Percentiles rank a stretch among this genome's conserved stretches.
These are phyloP conservation scores for Strobilomyces confusus DNA, from an alignment of 768 basidiomycete genomes.

Conservation along the genomic window DNA sequence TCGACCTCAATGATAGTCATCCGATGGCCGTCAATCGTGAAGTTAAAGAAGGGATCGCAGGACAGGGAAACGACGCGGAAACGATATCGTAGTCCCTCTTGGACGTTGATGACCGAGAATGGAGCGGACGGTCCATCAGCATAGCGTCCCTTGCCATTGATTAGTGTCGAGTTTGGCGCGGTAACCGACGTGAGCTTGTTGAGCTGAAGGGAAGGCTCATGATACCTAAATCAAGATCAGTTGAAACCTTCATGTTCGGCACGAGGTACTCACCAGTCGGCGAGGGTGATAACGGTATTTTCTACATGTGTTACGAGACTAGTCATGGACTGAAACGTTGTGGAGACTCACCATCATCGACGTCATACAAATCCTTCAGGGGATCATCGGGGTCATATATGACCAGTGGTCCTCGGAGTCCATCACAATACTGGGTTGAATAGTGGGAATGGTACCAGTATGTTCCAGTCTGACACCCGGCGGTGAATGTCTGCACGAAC, in stretches of 20 bases:
- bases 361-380: constrained; percentile 35
- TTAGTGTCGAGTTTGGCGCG: constrained; percentile 39
- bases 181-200: neutral
- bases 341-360: constrained; percentile 37
- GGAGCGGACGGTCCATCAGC: constrained; percentile 34
- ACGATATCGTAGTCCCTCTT: constrained; percentile 43
- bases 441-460: constrained; percentile 46
- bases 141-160: constrained; percentile 51
- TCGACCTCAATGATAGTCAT: neutral
- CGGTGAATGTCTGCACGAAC: constrained; percentile 35
- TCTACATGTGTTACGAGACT: constrained; percentile 14
- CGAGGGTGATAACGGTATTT: constrained; percentile 32
- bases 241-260: neutral
- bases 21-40: constrained; percentile 1
- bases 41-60: constrained; percentile 33
- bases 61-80: constrained; percentile 50
- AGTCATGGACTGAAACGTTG: neutral
- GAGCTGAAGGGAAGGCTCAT: neutral
- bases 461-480: constrained; percentile 28
- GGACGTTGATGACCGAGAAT: constrained; percentile 45
- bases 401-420: constrained; percentile 31
- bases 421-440: constrained; percentile 41
- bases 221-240: neutral
- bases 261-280: neutral
- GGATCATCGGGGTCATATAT: constrained; percentile 18